These are phyloP conservation scores for Thuja plicata DNA, from an alignment of 83 land plant genomes.

Conservation along the genomic window DNA sequence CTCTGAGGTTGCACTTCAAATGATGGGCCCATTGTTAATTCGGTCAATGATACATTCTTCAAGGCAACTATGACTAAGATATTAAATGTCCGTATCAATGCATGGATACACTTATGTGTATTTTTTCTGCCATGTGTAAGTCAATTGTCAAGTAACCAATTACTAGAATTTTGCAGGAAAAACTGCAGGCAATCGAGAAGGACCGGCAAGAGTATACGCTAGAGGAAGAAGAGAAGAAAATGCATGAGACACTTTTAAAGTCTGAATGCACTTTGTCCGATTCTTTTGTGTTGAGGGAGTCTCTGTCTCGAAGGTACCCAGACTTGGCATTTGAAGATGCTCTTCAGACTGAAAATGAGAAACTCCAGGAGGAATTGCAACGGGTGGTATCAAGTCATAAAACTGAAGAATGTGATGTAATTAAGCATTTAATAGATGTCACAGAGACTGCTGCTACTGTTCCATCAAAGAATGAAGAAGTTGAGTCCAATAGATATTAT, in stretches of 20 bases:
- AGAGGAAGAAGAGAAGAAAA: constrained; percentile 65
- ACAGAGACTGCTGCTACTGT: constrained; percentile 59
- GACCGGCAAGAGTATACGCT: constrained; percentile 74
- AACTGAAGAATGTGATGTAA: constrained; percentile 54
- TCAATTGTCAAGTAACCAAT: background rate
- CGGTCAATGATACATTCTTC: background rate
- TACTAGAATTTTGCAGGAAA: constrained; percentile 43
- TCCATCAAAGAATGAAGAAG: constrained; percentile 28
- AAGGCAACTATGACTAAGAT: background rate
- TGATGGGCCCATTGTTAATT: background rate
- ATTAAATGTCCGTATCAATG: background rate
- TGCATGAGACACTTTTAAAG: constrained; percentile 56
- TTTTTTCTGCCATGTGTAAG: background rate
- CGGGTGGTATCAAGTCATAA: constrained; percentile 52
- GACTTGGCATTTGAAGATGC: constrained; percentile 57
- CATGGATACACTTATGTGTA: background rate
- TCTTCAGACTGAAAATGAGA: constrained; percentile 63
- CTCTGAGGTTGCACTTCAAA: background rate
- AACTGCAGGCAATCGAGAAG: constrained; percentile 61
- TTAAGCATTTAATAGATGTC: constrained; percentile 67
- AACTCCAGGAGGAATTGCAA: constrained; percentile 62
- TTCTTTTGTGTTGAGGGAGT: constrained; percentile 34
- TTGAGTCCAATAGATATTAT: background rate
- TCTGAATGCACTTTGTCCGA: constrained; percentile 45
- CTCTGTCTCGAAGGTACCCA: constrained; percentile 71